Evolutionary conservation across 2,329 filamentous ascomycete genomes (phyloP), one percentile per base, ranked within the genome.

Genomic region (Pyricularia grisea): DNA sequence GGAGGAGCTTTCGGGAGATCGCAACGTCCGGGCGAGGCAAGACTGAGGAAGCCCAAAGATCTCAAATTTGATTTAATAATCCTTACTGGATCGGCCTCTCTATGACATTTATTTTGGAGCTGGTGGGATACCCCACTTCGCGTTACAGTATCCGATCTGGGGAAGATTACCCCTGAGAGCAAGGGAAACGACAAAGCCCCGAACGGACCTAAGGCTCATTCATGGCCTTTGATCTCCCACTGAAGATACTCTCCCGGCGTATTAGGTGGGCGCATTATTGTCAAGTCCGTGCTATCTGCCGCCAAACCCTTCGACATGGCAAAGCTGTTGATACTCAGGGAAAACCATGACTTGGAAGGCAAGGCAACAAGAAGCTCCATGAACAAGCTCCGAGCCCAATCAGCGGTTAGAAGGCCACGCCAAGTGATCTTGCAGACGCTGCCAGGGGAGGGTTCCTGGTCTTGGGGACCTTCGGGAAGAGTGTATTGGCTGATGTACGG

Each of bases 401-500:
- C 76, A 3, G 86, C 77, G 30, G 85, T 76, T 25, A 90, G 76
- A 69, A 90, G 85, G 0, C 88, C 88, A 72, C 82, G 80, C 87
- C 87, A 90, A 71, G 81, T 86, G 71, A 90, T 72, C 70, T 81
- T 85, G 73, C 80, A 86, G 25, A 85, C 71, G 11, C 1, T 42
- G 55, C 28, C 67, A 14, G 67, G 55, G 6, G 20, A 31, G 7
- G 31, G 64, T n/a, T 66, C 30, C 20, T 42, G 64, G 30, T 42
- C 64, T 12, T 7, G 4, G 23, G 60, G 11, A 4, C 33, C 60
- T 2, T 79, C 79, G 1, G 90, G 89, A 1, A 87, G 80, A 12
- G 80, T 77, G 76, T 94, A 94, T 27, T 88, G 84, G 30, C 88
- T 90, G 3, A 95, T 79, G 74, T 90, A 92, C 0, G 86, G 80